Evolutionary conservation across 768 basidiomycete species (phyloP), one percentile per base, ranked within the genome.

Genomic region (Punctularia strigosozonata): DNA sequence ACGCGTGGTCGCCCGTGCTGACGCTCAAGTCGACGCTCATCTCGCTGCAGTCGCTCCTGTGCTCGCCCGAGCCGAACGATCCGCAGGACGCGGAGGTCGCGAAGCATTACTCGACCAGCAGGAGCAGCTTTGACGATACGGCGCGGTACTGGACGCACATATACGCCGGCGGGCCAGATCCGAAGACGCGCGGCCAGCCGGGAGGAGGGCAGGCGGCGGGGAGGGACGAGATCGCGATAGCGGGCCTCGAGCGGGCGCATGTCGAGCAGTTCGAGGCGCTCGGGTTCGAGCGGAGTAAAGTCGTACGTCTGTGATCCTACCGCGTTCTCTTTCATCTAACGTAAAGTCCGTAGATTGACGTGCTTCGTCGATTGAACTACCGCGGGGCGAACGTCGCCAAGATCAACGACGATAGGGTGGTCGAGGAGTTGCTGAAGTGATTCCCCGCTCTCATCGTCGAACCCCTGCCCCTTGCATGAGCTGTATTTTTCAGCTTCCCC

Each of bases 1-100:
- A 95, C 50, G 85, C 86, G n/a, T 92, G 88, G 88, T 85, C 81
- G 5, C 88, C 91, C 32, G 90, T 97, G 23, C 73, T 95, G 42
- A 95, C 92, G 2, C 80, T 98, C 54, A 97, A 95, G 59, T 90
- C 88, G 31, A 97, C 94, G 1, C 64, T 98, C 51, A 92, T 98
- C 55, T 92, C 89, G 2, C 71, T 98, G 12, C 94, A 97, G 57
- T 88, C 85, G 26, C 69, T 97, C 18, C 68, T 98, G 14, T 94
- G 90, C 59, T 84, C 81, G 6, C 94, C 94, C 1, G 90, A 95
- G 55, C 92, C 94, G 6, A 86, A 84, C 46, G 94, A 97, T 54
- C 94, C 92, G 1, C 92, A 97, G 61, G 94, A 98, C 53, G 94
- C 92, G 0, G 91, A 98, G 61, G 92, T 98, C 8, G 92, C 92